Evolutionary conservation across 495 filamentous ascomycete species (phyloP).

Genomic region (Aspergillus egyptiacus): DNA sequence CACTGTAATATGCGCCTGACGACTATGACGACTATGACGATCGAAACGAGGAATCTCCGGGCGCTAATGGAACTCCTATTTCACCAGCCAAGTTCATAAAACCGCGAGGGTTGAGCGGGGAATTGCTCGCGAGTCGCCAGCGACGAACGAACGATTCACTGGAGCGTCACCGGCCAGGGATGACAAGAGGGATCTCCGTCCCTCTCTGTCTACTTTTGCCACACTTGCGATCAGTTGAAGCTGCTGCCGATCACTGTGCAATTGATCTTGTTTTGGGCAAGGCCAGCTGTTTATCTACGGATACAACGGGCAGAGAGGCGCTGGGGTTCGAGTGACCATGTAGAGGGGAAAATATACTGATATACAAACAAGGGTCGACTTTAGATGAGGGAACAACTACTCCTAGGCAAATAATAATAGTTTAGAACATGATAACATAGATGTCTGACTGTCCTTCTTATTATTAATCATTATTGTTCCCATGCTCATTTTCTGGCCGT

Average conservation of each 20-base stretch:
- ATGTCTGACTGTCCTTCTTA: too few relatives aligned
- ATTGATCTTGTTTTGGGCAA: background rate
- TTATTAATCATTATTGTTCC: too few relatives aligned
- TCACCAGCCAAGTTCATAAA: background rate
- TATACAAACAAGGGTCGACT: too few relatives aligned
- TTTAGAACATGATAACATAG: too few relatives aligned
- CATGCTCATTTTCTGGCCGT: too few relatives aligned
- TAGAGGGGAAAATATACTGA: slow-evolving; percentile 3
- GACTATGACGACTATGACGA: slow-evolving; percentile 7
- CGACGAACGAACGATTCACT: background rate
- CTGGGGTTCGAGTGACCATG: background rate
- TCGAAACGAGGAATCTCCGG: slow-evolving; percentile 7
- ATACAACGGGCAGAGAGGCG: background rate
- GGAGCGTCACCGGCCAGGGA: background rate
- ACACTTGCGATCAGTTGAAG: background rate
- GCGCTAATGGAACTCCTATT: background rate
- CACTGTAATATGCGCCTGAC: slow-evolving; percentile 23
- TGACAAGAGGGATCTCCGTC: background rate
- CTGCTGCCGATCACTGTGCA: background rate
- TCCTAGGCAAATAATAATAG: too few relatives aligned
- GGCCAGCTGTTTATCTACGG: background rate
- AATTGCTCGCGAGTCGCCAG: background rate
- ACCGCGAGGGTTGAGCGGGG: background rate
- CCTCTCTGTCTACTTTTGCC: background rate
- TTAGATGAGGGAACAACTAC: too few relatives aligned